These are phyloP conservation scores for Eucalyptus guilfoylei DNA, from an alignment of 345 rosid species.

Conservation along the genomic window DNA sequence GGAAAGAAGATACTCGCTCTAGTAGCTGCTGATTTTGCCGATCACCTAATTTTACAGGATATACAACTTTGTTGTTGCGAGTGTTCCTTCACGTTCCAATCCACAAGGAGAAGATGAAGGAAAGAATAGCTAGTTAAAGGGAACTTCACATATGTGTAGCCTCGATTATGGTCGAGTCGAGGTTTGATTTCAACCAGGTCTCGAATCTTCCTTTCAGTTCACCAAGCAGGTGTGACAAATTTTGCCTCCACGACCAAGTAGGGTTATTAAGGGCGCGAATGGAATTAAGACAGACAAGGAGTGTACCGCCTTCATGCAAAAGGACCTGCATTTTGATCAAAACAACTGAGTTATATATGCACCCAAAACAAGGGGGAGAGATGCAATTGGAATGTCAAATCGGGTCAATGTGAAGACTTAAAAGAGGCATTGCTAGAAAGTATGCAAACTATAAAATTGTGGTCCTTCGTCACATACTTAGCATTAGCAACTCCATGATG, in stretches of 20 bases:
- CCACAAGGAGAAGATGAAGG: background rate
- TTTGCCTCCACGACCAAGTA: constrained; percentile 74
- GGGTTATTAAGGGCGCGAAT: constrained; percentile 77
- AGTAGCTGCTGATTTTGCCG: background rate
- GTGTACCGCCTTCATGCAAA: constrained; percentile 89
- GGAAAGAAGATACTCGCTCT: background rate
- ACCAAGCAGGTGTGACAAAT: constrained; percentile 22
- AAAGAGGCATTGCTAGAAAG: background rate
- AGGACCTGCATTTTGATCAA: constrained; percentile 49
- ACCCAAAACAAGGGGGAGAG: background rate
- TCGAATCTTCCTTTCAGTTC: constrained; percentile 16
- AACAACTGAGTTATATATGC: background rate
- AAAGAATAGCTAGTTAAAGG: background rate
- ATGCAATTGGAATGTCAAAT: background rate
- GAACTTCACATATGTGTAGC: constrained; percentile 17
- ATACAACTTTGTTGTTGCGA: background rate
- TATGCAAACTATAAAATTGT: background rate
- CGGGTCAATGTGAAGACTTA: background rate
- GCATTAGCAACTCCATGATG: background rate
- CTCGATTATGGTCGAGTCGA: constrained; percentile 7
- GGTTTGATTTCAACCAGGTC: background rate
- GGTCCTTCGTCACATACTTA: background rate
- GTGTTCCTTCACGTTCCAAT: background rate
- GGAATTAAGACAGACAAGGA: constrained; percentile 84
- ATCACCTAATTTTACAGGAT: background rate